Evolutionary conservation across 1,284 basidiomycete species (phyloP).

Genomic region (Sporisorium reilianum): DNA sequence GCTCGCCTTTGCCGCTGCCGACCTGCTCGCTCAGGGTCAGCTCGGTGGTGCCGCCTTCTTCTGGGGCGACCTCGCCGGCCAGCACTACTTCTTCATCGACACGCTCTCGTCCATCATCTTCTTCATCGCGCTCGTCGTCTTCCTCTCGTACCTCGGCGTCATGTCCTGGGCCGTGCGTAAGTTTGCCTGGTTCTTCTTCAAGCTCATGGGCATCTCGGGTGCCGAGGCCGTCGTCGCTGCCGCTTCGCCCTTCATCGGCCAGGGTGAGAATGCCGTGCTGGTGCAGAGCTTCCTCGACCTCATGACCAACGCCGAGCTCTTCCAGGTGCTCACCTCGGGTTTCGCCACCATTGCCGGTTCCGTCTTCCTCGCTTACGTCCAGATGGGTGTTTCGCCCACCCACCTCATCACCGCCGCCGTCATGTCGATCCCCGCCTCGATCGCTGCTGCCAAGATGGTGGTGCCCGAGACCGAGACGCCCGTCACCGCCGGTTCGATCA

Average conservation of each 20-base stretch:
- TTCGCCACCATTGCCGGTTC: constrained; percentile 86
- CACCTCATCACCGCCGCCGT: constrained; percentile 89
- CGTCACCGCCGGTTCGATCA: constrained; percentile 82
- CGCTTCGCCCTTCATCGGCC: constrained; percentile 88
- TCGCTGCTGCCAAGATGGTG: constrained; percentile 88
- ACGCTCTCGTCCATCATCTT: constrained; percentile 75
- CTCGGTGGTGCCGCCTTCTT: constrained; percentile 63
- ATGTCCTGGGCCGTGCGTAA: constrained; percentile 63
- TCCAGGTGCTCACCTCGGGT: constrained; percentile 89
- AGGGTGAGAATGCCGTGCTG: constrained; percentile 65
- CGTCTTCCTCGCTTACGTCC: constrained; percentile 85
- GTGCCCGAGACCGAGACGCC: constrained; percentile 85
- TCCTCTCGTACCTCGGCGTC: constrained; percentile 73
- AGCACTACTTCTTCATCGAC: constrained; percentile 64
- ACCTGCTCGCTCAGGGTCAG: constrained; percentile 60
- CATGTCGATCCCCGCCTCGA: constrained; percentile 93
- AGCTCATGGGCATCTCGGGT: constrained; percentile 78
- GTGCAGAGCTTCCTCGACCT: constrained; percentile 81
- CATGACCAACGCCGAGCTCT: constrained; percentile 89
- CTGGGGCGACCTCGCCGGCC: constrained; percentile 50
- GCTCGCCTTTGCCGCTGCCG: constrained; percentile 61
- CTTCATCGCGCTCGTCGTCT: constrained; percentile 75
- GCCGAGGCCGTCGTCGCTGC: constrained; percentile 92
- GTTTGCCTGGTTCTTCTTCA: constrained; percentile 91
- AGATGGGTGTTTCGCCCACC: constrained; percentile 80